phyloP scores from a whole-genome alignment of 2,329 filamentous ascomycete species.

The Claviceps cyperi region DNA sequence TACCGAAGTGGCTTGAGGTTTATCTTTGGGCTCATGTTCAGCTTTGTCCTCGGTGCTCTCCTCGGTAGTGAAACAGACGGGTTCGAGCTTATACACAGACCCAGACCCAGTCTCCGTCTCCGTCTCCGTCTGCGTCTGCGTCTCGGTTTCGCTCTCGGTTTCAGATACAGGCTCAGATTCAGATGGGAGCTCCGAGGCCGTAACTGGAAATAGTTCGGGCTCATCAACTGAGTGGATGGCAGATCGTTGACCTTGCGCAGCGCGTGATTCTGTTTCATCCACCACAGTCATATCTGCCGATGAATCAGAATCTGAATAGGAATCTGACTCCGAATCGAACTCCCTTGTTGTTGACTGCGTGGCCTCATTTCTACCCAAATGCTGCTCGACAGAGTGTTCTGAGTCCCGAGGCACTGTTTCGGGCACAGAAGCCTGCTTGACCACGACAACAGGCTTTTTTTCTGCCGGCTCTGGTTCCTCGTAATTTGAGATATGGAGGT shows the following conservation, averaged over 20 bases:
- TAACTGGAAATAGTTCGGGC: not conserved
- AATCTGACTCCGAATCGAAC: not conserved
- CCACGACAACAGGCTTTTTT: conserved; percentile 28
- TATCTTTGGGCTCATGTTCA: not conserved
- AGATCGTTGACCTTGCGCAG: not conserved
- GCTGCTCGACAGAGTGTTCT: not conserved
- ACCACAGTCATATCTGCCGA: conserved; percentile 4
- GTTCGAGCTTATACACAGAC: not conserved
- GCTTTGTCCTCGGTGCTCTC: not conserved
- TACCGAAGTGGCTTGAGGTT: not conserved
- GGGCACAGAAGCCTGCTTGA: conserved; percentile 19
- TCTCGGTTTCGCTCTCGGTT: not conserved
- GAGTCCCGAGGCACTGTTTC: conserved; percentile 5
- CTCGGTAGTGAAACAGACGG: not conserved
- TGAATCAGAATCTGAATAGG: too few relatives aligned
- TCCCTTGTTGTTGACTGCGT: not conserved
- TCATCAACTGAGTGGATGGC: not conserved
- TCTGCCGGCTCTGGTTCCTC: conserved; percentile 27
- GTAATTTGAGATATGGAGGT: conserved; percentile 35
- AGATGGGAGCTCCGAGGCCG: not conserved
- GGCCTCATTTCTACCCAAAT: not conserved
- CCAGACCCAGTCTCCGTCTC: not conserved
- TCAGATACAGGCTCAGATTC: not conserved
- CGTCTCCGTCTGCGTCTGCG: not conserved
- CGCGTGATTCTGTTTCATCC: conserved; percentile 1